Evolutionary conservation across 164 flowering plant species (phyloP), one percentile per base, ranked within the genome.

Genomic region (Dillenia turbinata): DNA sequence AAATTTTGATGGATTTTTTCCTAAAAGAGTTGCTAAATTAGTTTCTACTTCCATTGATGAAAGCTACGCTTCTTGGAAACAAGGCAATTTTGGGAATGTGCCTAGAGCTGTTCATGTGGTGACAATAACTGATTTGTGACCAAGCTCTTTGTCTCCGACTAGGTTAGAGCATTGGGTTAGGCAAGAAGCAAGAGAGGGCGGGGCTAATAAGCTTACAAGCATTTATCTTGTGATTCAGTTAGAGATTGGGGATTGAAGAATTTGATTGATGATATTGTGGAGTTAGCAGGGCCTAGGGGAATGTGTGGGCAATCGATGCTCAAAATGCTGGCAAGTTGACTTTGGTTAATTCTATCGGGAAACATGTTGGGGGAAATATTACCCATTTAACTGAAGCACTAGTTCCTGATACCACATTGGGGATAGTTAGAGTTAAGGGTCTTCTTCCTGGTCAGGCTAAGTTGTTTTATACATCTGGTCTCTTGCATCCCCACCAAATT

Each of bases 251-350:
- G 99, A 5, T 33, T 94, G 71, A 85, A 84, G 81, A 79, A 81
- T 77, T 74, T 94, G 61, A 67, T 84, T 13, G 96, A 91, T 54
- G 98, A 87, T 75, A 84, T 91, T 74, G 74, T 53, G 60, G 46
- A 10, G 69, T 89, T 82, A 90, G 79, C 0, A 96, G 98, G 17
- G 68, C 72, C 5, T 75, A 96, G 65, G 98, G 98, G 52, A 78
- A 82, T 71, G 95, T 94, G 26, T 91, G 98, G 98, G 96, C 93
- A 1, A 72, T 94, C 10, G 99, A 97, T 22, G 88, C 97, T 0
- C 99, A 94, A 62, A 94, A 94, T 84, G 92, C 96, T 0, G 99
- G 97, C 40, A 94, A 94, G 66, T 89, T 95, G 10, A 89, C 99
- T 0, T 67, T 94, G 79, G 83, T 94, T 24, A 94, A 94, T 81